Base-by-base conservation (phyloP, 352 stramenopile species). In the Pythium folliculosum region DNA sequence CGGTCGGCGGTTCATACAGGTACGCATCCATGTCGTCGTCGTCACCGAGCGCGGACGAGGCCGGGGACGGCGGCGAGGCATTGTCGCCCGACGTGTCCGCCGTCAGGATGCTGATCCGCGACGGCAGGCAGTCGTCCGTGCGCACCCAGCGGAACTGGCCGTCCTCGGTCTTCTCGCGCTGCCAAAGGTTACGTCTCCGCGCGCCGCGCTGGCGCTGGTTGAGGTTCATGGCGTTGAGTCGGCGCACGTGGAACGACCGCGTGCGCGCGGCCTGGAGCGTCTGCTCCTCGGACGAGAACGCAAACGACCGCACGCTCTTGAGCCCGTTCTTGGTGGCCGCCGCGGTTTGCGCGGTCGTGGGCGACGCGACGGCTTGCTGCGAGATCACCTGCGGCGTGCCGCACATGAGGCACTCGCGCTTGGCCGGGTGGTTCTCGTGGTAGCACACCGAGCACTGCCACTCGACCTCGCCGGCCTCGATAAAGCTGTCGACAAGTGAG, bases 391-490 rank as follows among this genome's bases (percentile, higher is more conserved):
- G 81, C 9, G 83, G 80, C 0, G 86, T 93, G 22, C 86, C 86
- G 64, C 86, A 94, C 81, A 94, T 88, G 51, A 94, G 71, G 71
- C 86, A 94, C 56, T 93, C 86, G 56, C 65, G 76, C 67, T 93
- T 94, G 23, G 82, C 84, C 27, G 86, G 86, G 65, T 93, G 86
- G 63, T 93, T 94, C 38, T 93, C 86, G 52, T 94, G 81, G 56
- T 94, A 94, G 63, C 86, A 94, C 38, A 94, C 74, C 0, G 81
- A 89, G 57, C 86, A 94, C 73, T 93, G 84, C 86, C 86, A 94
- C 70, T 93, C 86, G 32, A 74, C 71, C 62, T 93, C 78, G 27
- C 85, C 86, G 22, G 78, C 71, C 59, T 88, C 82, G 23, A 94
- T 76, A 48, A 88, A 86, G 52, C 86, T 86, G 59, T 94, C 86